phyloP scores from a whole-genome alignment of 1,284 basidiomycete genomes.

The Apiotrichum siamense region DNA sequence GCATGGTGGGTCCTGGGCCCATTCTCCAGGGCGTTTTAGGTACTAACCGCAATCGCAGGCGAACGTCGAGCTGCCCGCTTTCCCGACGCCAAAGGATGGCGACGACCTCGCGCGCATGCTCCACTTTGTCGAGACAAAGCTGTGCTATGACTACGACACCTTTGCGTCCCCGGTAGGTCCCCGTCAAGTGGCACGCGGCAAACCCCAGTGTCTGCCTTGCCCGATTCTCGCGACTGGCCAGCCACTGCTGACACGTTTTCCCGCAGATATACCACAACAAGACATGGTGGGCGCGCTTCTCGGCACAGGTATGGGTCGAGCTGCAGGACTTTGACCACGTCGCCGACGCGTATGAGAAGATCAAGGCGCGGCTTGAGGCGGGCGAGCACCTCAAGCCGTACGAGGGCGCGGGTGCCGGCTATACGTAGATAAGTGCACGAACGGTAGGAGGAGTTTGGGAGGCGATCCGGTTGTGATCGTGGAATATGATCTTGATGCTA shows the following conservation, averaged over 20 bases:
- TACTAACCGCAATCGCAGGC: conserved; percentile 29
- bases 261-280: conserved; percentile 53
- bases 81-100: conserved; percentile 20
- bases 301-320: conserved; percentile 65
- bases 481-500: no score
- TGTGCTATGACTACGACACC: conserved; percentile 29
- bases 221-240: background rate
- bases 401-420: no score
- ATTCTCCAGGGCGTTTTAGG: background rate
- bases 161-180: conserved; percentile 31
- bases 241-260: background rate
- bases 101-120: conserved; percentile 21
- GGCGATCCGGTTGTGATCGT: no score
- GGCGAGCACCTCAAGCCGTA: conserved; percentile 7
- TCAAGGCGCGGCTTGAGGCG: conserved; percentile 23
- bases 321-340: conserved; percentile 42
- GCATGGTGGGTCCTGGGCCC: conserved; percentile 57
- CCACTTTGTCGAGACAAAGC: conserved; percentile 26
- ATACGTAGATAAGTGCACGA: no score
- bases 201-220: background rate
- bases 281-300: conserved; percentile 65
- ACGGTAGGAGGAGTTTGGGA: no score
- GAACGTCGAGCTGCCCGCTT: conserved; percentile 44
- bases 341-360: conserved; percentile 28
- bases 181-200: no score